Base-by-base conservation (phyloP, 2,329 filamentous ascomycete genomes). In the Calonectria hongkongensis region DNA sequence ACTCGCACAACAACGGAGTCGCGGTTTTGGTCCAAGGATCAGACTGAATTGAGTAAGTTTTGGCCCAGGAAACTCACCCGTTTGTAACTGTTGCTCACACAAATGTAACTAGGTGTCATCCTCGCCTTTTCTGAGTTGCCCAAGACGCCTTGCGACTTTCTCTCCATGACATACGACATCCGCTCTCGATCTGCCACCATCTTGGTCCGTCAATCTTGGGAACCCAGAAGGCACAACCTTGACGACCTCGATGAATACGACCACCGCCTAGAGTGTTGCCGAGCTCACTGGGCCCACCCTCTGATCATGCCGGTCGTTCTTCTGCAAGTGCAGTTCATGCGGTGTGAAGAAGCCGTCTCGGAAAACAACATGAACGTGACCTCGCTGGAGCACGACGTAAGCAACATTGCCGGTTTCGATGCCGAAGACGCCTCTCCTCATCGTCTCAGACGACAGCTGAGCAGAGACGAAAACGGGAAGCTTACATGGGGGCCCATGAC, bases 201-300 rank as follows among this genome's bases (percentile, higher is more conserved):
- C 25, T 76, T 88, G 8, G 82, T 87, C 45, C 82, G 86, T 5
- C 85, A 87, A 60, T 87, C 85, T 0, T 86, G 85, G 75, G 84
- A 87, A 70, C 83, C 85, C 1, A 76, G 83, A 15, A 81, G 83
- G 71, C 84, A 87, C 67, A 82, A 82, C 43, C 79, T 85, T 27
- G 84, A 87, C 63, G 84, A 86, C 30, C 81, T 87, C 12, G 84
- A 87, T 70, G 86, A 88, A 73, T 88, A 88, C 71, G 86, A 87
- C 74, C 81, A 84, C 43, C 84, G 86, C 2, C 81, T 88, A 25
- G 85, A 87, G 73, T 85, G 85, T 4, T 87, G 85, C 74, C 83
- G 82, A 45, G 79, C 82, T 2, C 85, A 87, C 58, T 88, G 86
- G 86, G 83, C 85, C 4, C 86, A 88, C 68, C 86, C 86, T 1